Base-by-base conservation (phyloP, 192 early-diverging fungal species). In the Coemansia sp. region DNA sequence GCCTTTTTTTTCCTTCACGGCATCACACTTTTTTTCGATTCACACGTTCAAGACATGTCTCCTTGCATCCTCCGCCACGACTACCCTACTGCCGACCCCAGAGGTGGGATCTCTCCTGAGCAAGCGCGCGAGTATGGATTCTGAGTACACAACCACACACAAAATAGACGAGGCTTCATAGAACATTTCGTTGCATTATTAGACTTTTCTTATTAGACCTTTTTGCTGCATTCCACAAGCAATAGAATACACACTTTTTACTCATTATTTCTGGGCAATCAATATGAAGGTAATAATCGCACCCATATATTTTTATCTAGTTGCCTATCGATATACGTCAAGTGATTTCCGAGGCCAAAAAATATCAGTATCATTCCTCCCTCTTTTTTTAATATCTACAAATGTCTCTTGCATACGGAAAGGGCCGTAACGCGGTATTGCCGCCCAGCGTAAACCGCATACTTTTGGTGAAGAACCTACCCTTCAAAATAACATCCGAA, bases 401-500 rank as follows among this genome's bases (percentile, higher is more conserved):
- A 50, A 84, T 84, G 81, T 79, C 81, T 43, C 67, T 76, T 2
- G 71, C 77, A 46, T 78, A 76, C 50, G 73, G 76, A 44, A 83
- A 75, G 38, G 46, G n/a, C 41, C 83, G 75, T 24, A 79, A 88
- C 86, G 91, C 87, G 39, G 91, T 92, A 34, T 85, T 98, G 46
- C 91, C 96, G 49, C 92, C 95, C 50, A 96, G 94, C 81, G 97
- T 99, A 31, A 99, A 99, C 80, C 88, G 97, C 55, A 92, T 94
- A 6, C 87, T 99, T 18, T 92, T 97, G 66, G 93, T 99, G 10
- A 90, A 95, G 47, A 98, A 99, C 80, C 86, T 99, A 38, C 95
- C 97, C 13, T 99, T 94, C 87, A 97, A 97, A 83, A 96, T 98
- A 72, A 94, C 97, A 10, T 71, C 92, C 0, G 97, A 97, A 70